A percentile compares a stretch with the other conserved stretches of the same genome.
Evolutionary conservation across 2,329 filamentous ascomycete genomes (phyloP).

Genomic region (Fusarium guadeloupense): DNA sequence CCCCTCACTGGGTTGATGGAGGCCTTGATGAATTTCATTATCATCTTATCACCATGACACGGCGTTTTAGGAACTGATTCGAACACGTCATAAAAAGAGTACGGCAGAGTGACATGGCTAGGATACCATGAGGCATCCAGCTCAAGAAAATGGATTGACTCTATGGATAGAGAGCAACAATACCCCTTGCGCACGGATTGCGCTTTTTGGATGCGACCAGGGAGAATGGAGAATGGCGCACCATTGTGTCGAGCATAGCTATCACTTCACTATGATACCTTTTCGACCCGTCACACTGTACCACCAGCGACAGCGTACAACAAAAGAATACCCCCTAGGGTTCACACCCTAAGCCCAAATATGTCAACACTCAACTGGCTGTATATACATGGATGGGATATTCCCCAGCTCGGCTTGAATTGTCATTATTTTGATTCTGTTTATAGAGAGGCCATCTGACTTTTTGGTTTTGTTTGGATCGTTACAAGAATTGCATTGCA

Average conservation of each 20-base stretch:
- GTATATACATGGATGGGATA: conserved; percentile 32
- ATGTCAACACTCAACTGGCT: conserved; percentile 25
- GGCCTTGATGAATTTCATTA: conserved; percentile 28
- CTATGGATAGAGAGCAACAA: conserved; percentile 28
- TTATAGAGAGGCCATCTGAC: conserved; percentile 28
- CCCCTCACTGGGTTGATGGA: background rate
- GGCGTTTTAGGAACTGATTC: conserved; percentile 34
- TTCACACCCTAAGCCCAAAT: conserved; percentile 37
- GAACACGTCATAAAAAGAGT: conserved; percentile 18
- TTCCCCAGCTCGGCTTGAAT: conserved; percentile 10
- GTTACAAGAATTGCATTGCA: conserved; percentile 39
- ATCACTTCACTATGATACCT: conserved; percentile 4
- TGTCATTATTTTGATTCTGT: conserved; percentile 20
- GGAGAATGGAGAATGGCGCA: conserved; percentile 15
- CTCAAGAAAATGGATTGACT: conserved; percentile 16
- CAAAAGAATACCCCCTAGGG: conserved; percentile 36
- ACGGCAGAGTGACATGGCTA: conserved; percentile 22
- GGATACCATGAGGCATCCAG: conserved; percentile 8
- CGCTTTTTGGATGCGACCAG: conserved; percentile 15
- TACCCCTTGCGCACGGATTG: conserved; percentile 29
- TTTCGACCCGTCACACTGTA: conserved; percentile 28
- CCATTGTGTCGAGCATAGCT: conserved; percentile 13
- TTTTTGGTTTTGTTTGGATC: conserved; percentile 18
- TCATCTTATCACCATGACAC: conserved; percentile 34
- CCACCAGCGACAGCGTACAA: conserved; percentile 32